Conservation (phyloP, 305 asterid genomes). For the Caryopteris hybrid region DNA sequence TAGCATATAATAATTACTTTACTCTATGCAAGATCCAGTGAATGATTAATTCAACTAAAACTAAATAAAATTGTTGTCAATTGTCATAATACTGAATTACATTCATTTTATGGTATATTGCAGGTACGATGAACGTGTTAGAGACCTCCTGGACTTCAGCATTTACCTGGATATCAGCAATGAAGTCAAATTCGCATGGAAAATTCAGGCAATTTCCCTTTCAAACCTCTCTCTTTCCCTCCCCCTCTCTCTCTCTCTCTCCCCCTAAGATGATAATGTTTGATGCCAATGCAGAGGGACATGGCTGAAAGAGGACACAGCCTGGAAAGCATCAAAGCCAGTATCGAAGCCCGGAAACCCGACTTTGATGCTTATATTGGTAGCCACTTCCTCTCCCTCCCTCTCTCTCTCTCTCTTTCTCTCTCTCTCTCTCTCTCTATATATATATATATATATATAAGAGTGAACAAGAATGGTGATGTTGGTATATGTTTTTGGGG, state of each 20-base stretch:
- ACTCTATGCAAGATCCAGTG: too few relatives aligned
- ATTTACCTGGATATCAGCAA: slow-evolving; percentile 94
- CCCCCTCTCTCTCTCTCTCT: background rate
- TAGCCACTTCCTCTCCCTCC: slow-evolving; percentile 8
- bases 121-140: slow-evolving; percentile 92
- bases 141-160: slow-evolving; percentile 97
- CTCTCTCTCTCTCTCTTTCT: background rate
- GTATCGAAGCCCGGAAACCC: slow-evolving; percentile 93
- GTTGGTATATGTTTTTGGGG: too few relatives aligned
- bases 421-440: too few relatives aligned
- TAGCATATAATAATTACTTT: too few relatives aligned
- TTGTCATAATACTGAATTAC: too few relatives aligned
- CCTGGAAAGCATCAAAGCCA: slow-evolving; percentile 95
- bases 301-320: slow-evolving; percentile 99
- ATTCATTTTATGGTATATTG: too few relatives aligned
- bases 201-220: slow-evolving; percentile 62
- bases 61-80: too few relatives aligned
- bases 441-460: background rate
- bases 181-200: slow-evolving; percentile 99
- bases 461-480: background rate
- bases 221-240: background rate
- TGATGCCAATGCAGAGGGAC: slow-evolving; percentile 60
- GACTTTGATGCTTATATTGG: slow-evolving; percentile 97
- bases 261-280: background rate
- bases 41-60: too few relatives aligned